phyloP scores from a whole-genome alignment of 2,329 filamentous ascomycete species.

The Passalora sequoiae region DNA sequence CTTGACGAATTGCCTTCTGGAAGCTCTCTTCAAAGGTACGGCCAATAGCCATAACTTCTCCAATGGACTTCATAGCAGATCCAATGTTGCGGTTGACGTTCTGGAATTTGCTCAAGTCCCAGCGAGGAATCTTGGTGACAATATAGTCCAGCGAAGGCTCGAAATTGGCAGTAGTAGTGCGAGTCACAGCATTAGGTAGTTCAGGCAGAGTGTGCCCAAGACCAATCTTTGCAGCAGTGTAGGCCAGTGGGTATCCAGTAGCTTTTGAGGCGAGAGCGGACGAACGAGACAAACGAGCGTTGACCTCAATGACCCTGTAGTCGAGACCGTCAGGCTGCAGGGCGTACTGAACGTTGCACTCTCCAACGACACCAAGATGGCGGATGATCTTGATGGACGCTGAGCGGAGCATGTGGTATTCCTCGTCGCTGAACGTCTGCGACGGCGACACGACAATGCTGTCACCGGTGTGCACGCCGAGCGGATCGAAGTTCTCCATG shows the following conservation, averaged over 20 bases:
- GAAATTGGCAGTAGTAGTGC: conserved; percentile 98
- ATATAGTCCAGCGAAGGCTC: conserved; percentile 97
- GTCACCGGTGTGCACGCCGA: conserved; percentile 96
- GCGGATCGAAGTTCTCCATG: conserved; percentile 97
- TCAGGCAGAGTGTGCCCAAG: conserved; percentile 92
- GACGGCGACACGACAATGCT: conserved; percentile 96
- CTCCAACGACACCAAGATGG: conserved; percentile 92
- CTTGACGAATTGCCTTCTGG: conserved; percentile 96
- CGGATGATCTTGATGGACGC: conserved; percentile 98
- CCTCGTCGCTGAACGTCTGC: conserved; percentile 95
- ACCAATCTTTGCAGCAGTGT: conserved; percentile 97
- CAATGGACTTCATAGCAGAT: conserved; percentile 97
- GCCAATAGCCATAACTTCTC: conserved; percentile 98
- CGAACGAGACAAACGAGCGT: conserved; percentile 94
- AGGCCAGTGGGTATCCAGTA: conserved; percentile 93
- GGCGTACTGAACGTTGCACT: conserved; percentile 98
- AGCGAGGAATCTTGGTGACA: conserved; percentile 96
- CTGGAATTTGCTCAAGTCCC: conserved; percentile 98
- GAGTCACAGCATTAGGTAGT: conserved; percentile 94
- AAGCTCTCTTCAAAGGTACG: conserved; percentile 98
- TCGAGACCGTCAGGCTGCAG: conserved; percentile 94
- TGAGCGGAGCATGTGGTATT: conserved; percentile 98
- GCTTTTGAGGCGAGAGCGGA: conserved; percentile 97
- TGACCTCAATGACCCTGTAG: conserved; percentile 98
- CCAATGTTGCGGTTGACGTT: conserved; percentile 97